phyloP scores from a whole-genome alignment of 139 green algal species.

The Coelastrella sp. region DNA sequence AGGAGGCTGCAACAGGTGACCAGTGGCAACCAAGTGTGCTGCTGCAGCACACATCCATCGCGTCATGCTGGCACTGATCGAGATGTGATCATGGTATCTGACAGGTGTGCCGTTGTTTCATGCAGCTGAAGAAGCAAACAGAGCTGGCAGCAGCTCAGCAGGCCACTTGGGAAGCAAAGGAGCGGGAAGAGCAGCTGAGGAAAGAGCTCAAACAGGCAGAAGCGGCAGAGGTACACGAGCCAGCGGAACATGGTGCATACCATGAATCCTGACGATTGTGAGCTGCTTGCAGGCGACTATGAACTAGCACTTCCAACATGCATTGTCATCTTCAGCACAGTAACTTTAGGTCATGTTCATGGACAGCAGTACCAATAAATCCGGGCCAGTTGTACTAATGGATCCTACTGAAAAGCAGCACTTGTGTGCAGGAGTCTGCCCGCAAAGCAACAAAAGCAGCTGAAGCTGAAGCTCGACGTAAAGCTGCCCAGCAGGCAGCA shows the following conservation, averaged over 20 bases:
- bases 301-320: no score
- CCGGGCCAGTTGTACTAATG: no score
- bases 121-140: constrained; percentile 54
- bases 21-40: no score
- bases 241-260: no score
- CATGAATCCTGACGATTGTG: no score
- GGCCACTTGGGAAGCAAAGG: constrained; percentile 32
- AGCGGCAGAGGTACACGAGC: constrained; percentile 27
- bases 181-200: constrained; percentile 41
- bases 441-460: not conserved
- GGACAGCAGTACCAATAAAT: no score
- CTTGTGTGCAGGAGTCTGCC: constrained; percentile 10
- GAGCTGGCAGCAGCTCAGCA: constrained; percentile 44
- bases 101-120: not conserved
- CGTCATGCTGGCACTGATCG: not conserved
- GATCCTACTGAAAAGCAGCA: no score
- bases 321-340: no score
- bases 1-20: constrained; percentile 39
- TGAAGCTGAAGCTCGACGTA: constrained; percentile 21
- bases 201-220: constrained; percentile 10
- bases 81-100: no score
- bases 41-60: not conserved
- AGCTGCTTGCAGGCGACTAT: no score
- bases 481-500: constrained; percentile 35
- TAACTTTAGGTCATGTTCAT: no score